These are phyloP conservation scores for Myxozyma mucilagina DNA, from an alignment of 805 yeast genomes.

Conservation along the genomic window DNA sequence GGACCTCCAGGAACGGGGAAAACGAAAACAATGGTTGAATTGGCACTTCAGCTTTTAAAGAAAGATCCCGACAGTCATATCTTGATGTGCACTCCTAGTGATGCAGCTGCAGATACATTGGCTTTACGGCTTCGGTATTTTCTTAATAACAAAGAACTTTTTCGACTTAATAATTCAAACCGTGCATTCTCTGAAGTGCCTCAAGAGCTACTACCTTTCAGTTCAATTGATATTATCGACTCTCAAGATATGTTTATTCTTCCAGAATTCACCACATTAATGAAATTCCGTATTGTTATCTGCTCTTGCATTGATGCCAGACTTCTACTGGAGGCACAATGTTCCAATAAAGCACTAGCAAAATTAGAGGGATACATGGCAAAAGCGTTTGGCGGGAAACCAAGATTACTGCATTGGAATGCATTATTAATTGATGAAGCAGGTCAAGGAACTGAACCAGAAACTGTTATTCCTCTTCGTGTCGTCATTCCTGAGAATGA, in stretches of 20 bases:
- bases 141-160: slow-evolving; percentile 18
- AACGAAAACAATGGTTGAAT: slow-evolving; percentile 30
- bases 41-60: slow-evolving; percentile 24
- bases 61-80: slow-evolving; percentile 1
- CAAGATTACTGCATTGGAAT: slow-evolving; percentile 21
- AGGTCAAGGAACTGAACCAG: slow-evolving; percentile 31
- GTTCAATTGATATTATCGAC: slow-evolving; percentile 20
- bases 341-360: slow-evolving; percentile 17
- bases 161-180: slow-evolving; percentile 17
- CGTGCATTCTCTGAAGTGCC: slow-evolving; percentile 27
- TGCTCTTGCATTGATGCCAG: slow-evolving; percentile 28
- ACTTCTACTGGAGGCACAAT: slow-evolving; percentile 21
- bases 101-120: slow-evolving; percentile 31
- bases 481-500: slow-evolving; percentile 19
- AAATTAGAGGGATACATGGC: slow-evolving; percentile 12
- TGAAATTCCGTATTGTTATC: slow-evolving; percentile 22
- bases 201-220: slow-evolving; percentile 18
- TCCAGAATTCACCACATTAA: slow-evolving; percentile 16
- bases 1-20: slow-evolving; percentile 32
- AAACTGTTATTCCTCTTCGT: slow-evolving; percentile 18
- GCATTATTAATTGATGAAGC: slow-evolving; percentile 28
- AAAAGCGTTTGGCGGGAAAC: slow-evolving; percentile 12
- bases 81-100: slow-evolving; percentile 29
- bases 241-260: slow-evolving; percentile 23
- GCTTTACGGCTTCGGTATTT: slow-evolving; percentile 18